Evolutionary conservation across 2,329 filamentous ascomycete genomes (phyloP).

Genomic region (Colletotrichum lini): DNA sequence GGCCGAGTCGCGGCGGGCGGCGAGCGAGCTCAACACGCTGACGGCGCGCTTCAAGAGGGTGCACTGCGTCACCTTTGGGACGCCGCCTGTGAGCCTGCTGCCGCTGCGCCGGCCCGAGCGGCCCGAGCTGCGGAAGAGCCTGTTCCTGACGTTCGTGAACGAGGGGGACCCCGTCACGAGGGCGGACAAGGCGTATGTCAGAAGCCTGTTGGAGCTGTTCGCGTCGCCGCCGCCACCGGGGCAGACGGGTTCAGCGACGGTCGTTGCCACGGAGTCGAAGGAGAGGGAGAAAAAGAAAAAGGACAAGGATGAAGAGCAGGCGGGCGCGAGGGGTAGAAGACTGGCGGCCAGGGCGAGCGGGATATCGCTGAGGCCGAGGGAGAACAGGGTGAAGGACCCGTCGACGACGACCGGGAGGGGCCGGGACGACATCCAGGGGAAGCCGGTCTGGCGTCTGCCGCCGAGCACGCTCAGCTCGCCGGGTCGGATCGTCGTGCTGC

Average conservation of each 20-base stretch:
- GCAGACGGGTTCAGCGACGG: conserved; percentile 6
- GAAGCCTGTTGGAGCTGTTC: conserved; percentile 79
- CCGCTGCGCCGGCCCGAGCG: conserved; percentile 74
- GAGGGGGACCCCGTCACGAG: conserved; percentile 87
- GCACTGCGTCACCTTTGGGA: conserved; percentile 89
- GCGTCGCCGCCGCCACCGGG: conserved; percentile 68
- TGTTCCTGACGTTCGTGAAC: conserved; percentile 87
- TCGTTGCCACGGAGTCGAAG: conserved; percentile 8
- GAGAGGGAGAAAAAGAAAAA: conserved; percentile 36
- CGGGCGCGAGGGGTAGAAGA: conserved; percentile 10
- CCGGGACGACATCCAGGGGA: conserved; percentile 47
- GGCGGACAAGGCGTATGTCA: conserved; percentile 83
- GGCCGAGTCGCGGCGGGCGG: conserved; percentile 60
- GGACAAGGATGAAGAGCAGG: conserved; percentile 38
- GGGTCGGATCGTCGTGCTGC: conserved; percentile 77
- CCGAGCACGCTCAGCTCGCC: conserved; percentile 77
- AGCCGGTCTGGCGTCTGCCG: conserved; percentile 74
- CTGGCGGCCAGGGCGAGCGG: conserved; percentile 18
- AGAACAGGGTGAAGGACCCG: conserved; percentile 23
- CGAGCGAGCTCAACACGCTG: conserved; percentile 79
- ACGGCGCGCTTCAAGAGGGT: conserved; percentile 81
- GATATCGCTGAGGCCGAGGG: conserved; percentile 12
- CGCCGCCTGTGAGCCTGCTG: conserved; percentile 81
- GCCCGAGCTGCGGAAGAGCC: conserved; percentile 69
- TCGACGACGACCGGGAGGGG: conserved; percentile 44